These are phyloP conservation scores for Potentilla sterilis DNA, from an alignment of 306 rosid species.

Conservation along the genomic window DNA sequence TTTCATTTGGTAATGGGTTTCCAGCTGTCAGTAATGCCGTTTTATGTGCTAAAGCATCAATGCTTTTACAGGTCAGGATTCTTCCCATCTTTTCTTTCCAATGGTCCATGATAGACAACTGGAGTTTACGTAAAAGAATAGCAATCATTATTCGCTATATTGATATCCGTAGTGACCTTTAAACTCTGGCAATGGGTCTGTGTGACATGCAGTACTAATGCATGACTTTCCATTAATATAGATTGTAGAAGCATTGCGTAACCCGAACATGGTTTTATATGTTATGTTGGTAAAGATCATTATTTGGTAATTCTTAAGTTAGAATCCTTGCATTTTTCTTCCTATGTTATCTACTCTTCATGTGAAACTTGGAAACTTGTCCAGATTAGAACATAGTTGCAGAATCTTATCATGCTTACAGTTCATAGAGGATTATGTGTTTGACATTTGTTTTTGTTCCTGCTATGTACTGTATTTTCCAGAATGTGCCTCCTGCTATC, in stretches of 20 bases:
- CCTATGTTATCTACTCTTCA: not conserved
- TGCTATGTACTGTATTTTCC: conserved; percentile 24
- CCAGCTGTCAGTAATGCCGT: conserved; percentile 91
- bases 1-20: conserved; percentile 76
- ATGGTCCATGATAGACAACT: not conserved
- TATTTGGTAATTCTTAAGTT: not conserved
- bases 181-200: not conserved
- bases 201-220: not conserved
- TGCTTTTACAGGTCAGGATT: conserved; percentile 86
- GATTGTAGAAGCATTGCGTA: not conserved
- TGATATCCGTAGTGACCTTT: not conserved
- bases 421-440: not conserved
- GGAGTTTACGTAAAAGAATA: not conserved
- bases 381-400: not conserved
- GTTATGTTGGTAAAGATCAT: not conserved
- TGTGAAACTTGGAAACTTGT: conserved; percentile 1
- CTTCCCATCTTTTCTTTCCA: conserved; percentile 12
- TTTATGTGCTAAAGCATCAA: conserved; percentile 95
- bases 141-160: not conserved
- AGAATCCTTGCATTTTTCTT: not conserved
- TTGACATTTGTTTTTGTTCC: conserved; percentile 20
- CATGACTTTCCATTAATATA: not conserved
- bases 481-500: conserved; percentile 98
- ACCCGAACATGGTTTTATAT: not conserved
- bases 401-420: not conserved